A percentile compares a stretch with the other conserved stretches of the same genome.
These are phyloP conservation scores for Croton setiger DNA, from an alignment of 441 rosid genomes.

Conservation along the genomic window DNA sequence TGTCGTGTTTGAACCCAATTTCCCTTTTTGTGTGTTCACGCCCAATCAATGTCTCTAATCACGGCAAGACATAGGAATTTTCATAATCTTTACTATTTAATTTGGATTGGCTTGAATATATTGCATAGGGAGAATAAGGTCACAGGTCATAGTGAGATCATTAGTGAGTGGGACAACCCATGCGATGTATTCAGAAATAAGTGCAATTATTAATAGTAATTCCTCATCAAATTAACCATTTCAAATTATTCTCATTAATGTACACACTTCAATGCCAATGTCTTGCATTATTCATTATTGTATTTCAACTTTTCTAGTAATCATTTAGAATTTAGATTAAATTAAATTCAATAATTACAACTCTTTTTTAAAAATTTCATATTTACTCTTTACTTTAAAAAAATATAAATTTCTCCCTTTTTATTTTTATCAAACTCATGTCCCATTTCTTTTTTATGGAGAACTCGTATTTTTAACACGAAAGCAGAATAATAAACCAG, in stretches of 20 bases:
- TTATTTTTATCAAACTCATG: too few species aligned
- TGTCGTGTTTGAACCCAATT: background rate
- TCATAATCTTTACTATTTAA: too few species aligned
- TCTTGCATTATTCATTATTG: background rate
- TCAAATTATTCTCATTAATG: background rate
- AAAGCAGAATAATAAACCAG: too few species aligned
- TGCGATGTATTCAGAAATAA: constrained; percentile 1
- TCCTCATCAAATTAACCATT: background rate
- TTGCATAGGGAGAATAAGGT: background rate
- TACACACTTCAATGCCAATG: background rate
- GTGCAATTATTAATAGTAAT: background rate
- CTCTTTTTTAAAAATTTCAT: too few species aligned
- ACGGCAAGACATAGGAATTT: background rate
- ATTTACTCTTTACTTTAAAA: too few species aligned
- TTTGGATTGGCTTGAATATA: background rate
- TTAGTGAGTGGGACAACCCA: constrained; percentile 3
- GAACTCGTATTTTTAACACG: too few species aligned
- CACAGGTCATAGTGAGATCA: background rate
- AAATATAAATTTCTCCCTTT: too few species aligned
- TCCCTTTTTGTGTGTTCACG: background rate
- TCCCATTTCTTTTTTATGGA: too few species aligned
- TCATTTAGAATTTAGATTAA: background rate
- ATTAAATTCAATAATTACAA: too few species aligned
- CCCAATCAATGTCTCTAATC: constrained; percentile 3
- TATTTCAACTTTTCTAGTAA: too few species aligned